Evolutionary conservation across 192 early-diverging fungal species (phyloP).

Genomic region (Jimgerdemannia flammicorona): DNA sequence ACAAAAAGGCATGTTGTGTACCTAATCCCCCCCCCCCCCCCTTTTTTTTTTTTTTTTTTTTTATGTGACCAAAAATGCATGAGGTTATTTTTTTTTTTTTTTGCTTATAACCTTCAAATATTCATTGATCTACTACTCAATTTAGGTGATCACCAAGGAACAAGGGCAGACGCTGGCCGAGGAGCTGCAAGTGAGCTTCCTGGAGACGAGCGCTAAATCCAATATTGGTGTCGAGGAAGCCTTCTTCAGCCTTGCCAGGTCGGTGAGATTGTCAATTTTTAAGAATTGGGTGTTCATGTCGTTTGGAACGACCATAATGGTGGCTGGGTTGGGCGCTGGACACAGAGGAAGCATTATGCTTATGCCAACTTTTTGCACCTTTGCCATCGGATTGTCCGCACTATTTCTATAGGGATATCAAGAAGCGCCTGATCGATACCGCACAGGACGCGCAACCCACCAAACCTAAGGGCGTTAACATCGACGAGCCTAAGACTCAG

Average conservation of each 20-base stretch:
- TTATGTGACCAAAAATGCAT: too few species aligned
- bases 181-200: conserved; percentile 92
- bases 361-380: too few species aligned
- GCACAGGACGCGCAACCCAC: conserved; percentile 36
- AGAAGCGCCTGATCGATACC: conserved; percentile 95
- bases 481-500: conserved; percentile 7
- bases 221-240: conserved; percentile 98
- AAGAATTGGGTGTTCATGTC: neutral
- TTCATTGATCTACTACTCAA: neutral
- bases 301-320: neutral
- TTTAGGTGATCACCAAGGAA: conserved; percentile 88
- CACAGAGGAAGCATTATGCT: too few species aligned
- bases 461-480: conserved; percentile 17
- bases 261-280: conserved; percentile 9
- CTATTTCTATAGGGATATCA: conserved; percentile 89
- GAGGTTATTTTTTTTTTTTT: too few species aligned
- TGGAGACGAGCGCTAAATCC: conserved; percentile 98
- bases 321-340: too few species aligned
- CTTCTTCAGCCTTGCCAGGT: conserved; percentile 94
- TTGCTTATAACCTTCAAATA: neutral
- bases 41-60: too few species aligned
- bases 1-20: conserved; percentile 67
- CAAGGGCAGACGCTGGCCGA: conserved; percentile 94
- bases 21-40: too few species aligned
- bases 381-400: too few species aligned